Base-by-base conservation (phyloP, 805 yeast species). In the Metschnikowia proteae region DNA sequence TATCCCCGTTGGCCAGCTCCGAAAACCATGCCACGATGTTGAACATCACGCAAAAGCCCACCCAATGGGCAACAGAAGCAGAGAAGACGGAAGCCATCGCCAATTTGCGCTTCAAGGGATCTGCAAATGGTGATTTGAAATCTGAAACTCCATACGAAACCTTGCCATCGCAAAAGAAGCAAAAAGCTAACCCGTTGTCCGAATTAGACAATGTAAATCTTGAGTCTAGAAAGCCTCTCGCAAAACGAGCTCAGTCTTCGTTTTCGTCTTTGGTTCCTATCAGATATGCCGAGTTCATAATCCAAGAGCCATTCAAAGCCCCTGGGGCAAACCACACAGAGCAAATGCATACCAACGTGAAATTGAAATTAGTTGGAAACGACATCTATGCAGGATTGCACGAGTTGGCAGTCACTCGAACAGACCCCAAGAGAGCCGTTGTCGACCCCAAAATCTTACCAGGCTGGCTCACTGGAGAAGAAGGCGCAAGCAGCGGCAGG, bases 361-460 rank as follows among this genome's bases (percentile, higher is more conserved):
- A 59, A 23, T 36, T 71, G 52, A 69, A 74, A 49, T 63, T 88
- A 4, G 66, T 74, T 3, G 96, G 96, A 1, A 72, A 69, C 17
- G 95, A 88, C 60, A 76, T 88, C 0, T 88, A 83, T 73, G 95
- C 81, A 2, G 96, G 96, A 0, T 59, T 88, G 34, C 89, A 86
- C 62, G 84, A 86, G 58, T 68, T 88, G 13, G 78, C 89, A 27
- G 67, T 64, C 1, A 26, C 34, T 10, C 54, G 64, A 2, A 44
- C 50, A 0, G 60, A 61, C 13, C 45, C 57, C 13, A 51, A 56
- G 70, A 70, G 45, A 48, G 67, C 53, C 76, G 57, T 74, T 0
- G 64, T 83, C 1, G 76, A 85, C 55, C 76, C 86, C 0, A 67
- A 73, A n/a, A 68, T 55, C 0, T 65, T 86, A 11, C 96, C 96